These are phyloP conservation scores for Serendipita vermifera DNA, from an alignment of 768 basidiomycete species.

Conservation along the genomic window DNA sequence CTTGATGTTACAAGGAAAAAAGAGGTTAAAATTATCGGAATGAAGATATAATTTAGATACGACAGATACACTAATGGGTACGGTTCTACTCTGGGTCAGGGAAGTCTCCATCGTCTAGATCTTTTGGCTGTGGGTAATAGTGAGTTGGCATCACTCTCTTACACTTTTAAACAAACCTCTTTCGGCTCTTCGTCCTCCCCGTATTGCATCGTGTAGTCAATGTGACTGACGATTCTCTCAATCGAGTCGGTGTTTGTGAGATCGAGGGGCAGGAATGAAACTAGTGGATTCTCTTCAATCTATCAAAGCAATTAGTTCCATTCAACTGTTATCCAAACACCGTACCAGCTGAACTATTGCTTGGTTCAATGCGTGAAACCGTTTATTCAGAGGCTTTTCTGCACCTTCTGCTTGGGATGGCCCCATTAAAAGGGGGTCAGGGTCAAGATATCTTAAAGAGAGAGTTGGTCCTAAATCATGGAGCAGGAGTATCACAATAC, in stretches of 20 bases:
- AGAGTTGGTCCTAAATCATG: neutral
- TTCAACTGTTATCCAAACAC: constrained; percentile 8
- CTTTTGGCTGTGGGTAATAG: constrained; percentile 49
- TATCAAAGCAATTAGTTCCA: constrained; percentile 22
- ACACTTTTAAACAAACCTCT: constrained; percentile 41
- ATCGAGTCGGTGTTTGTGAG: constrained; percentile 81
- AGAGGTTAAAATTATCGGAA: no score
- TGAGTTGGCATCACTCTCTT: constrained; percentile 9
- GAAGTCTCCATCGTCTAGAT: constrained; percentile 90
- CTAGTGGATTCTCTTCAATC: constrained; percentile 98
- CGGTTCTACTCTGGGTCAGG: constrained; percentile 30
- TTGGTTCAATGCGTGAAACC: constrained; percentile 86
- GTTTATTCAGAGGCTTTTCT: constrained; percentile 46
- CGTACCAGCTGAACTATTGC: constrained; percentile 89
- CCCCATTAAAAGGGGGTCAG: constrained; percentile 78
- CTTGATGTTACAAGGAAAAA: no score
- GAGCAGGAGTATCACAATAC: constrained; percentile 24
- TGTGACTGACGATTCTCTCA: constrained; percentile 82
- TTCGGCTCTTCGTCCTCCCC: constrained; percentile 97
- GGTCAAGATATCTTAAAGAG: constrained; percentile 67
- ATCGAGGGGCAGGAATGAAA: constrained; percentile 92
- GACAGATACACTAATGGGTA: no score
- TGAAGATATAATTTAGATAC: no score
- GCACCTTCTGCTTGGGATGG: constrained; percentile 35
- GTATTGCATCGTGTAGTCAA: constrained; percentile 98